Percentiles rank a stretch among this genome's conserved stretches.
Evolutionary conservation across 2,329 filamentous ascomycete species (phyloP).

Genomic region (Phialophora verrucosa): DNA sequence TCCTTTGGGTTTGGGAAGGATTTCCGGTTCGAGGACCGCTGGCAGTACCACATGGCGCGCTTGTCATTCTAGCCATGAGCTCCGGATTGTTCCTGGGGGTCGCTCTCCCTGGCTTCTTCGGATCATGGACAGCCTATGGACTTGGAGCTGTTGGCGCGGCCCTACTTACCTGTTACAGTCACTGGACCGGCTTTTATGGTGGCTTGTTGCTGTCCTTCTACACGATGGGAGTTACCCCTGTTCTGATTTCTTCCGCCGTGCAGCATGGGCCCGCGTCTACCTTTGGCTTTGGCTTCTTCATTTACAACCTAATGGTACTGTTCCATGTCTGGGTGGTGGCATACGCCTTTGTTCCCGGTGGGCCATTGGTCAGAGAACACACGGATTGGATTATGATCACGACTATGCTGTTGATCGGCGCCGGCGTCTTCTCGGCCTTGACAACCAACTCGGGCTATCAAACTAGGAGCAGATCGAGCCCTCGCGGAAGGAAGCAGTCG

Average conservation of each 20-base stretch:
- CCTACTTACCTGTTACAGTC: conserved; percentile 73
- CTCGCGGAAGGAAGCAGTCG: conserved; percentile 57
- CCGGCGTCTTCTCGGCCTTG: conserved; percentile 75
- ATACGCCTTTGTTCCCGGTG: conserved; percentile 96
- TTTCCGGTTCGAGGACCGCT: conserved; percentile 89
- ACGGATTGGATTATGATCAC: conserved; percentile 94
- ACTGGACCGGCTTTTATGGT: conserved; percentile 92
- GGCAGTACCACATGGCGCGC: conserved; percentile 85
- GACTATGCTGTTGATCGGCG: conserved; percentile 83
- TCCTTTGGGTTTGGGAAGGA: conserved; percentile 96
- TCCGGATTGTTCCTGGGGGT: conserved; percentile 77
- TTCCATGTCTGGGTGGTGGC: conserved; percentile 99
- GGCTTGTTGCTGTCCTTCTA: conserved; percentile 77
- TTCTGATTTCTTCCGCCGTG: conserved; percentile 75
- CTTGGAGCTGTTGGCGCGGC: conserved; percentile 79
- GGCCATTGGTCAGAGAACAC: conserved; percentile 86
- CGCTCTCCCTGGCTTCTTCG: conserved; percentile 70
- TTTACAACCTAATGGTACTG: conserved; percentile 94
- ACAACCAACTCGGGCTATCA: conserved; percentile 56
- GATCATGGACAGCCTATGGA: conserved; percentile 79
- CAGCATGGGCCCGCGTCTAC: conserved; percentile 77
- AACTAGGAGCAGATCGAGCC: conserved; percentile 45
- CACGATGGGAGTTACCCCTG: conserved; percentile 77
- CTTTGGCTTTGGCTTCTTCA: conserved; percentile 85
- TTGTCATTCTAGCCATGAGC: conserved; percentile 87